Evolutionary conservation across 768 basidiomycete genomes (phyloP).

Genomic region (Termitomyces heimii): DNA sequence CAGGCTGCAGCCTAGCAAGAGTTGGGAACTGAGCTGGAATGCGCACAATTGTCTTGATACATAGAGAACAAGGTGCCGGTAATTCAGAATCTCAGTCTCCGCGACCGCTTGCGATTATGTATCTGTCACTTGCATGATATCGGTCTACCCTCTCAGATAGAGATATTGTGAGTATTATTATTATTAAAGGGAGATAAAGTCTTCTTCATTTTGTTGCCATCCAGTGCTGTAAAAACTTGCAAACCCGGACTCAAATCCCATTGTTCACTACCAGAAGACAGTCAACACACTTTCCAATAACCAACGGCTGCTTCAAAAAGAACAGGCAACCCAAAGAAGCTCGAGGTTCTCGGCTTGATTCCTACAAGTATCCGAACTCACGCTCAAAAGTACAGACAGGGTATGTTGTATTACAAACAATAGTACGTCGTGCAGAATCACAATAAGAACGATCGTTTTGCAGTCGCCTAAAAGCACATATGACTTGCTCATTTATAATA

Average conservation of each 20-base stretch:
- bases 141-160: neutral
- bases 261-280: neutral
- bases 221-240: too few relatives aligned
- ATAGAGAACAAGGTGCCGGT: neutral
- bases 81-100: neutral
- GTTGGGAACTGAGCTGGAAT: too few relatives aligned
- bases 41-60: neutral
- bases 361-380: neutral
- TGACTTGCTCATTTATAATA: neutral
- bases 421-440: neutral
- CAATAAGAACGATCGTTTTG: neutral
- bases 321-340: neutral
- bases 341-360: neutral
- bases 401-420: neutral
- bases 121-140: neutral
- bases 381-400: neutral
- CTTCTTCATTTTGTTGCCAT: neutral
- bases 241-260: too few relatives aligned
- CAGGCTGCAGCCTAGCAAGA: too few relatives aligned
- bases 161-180: neutral
- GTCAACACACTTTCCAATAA: neutral
- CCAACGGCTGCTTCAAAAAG: neutral
- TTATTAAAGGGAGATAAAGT: neutral
- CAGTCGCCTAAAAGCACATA: neutral
- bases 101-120: too few relatives aligned